A percentile compares a stretch with the other conserved stretches of the same genome.
These are phyloP conservation scores for Zygotorulaspora florentina DNA, from an alignment of 805 yeast species.

Conservation along the genomic window DNA sequence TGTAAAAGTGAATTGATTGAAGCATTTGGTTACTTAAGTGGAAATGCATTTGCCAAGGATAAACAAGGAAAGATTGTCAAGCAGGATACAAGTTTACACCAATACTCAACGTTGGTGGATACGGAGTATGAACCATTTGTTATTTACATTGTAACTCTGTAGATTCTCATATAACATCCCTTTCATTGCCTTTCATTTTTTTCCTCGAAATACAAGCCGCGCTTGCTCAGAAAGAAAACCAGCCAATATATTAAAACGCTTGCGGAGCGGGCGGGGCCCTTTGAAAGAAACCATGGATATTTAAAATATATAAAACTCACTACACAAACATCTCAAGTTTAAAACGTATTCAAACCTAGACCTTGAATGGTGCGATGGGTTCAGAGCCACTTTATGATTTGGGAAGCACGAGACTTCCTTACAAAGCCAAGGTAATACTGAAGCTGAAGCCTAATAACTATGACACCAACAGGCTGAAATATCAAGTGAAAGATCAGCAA, in stretches of 20 bases:
- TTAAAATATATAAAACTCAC: too few species aligned
- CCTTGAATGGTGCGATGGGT: background rate
- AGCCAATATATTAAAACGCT: too few species aligned
- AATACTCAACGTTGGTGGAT: conserved; percentile 89
- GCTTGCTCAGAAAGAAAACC: too few species aligned
- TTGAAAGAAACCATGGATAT: too few species aligned
- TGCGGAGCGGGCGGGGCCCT: too few species aligned
- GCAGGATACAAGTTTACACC: conserved; percentile 65
- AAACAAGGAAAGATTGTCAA: conserved; percentile 56
- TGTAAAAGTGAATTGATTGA: conserved; percentile 66
- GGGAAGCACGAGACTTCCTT: background rate
- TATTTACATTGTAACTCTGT: conserved; percentile 43
- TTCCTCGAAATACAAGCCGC: too few species aligned
- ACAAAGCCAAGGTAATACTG: conserved; percentile 6
- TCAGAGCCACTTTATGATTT: background rate
- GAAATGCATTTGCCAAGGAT: conserved; percentile 74
- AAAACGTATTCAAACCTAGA: too few species aligned
- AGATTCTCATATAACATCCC: conserved; percentile 8
- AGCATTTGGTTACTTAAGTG: conserved; percentile 86
- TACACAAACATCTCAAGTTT: too few species aligned
- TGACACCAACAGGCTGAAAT: conserved; percentile 6
- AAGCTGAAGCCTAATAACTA: conserved; percentile 6
- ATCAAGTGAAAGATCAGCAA: conserved; percentile 7
- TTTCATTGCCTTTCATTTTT: background rate
- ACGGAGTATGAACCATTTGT: conserved; percentile 97